A percentile compares a stretch with the other conserved stretches of the same genome.
phyloP scores from a whole-genome alignment of 805 yeast species.

The Wickerhamiella azymoides region DNA sequence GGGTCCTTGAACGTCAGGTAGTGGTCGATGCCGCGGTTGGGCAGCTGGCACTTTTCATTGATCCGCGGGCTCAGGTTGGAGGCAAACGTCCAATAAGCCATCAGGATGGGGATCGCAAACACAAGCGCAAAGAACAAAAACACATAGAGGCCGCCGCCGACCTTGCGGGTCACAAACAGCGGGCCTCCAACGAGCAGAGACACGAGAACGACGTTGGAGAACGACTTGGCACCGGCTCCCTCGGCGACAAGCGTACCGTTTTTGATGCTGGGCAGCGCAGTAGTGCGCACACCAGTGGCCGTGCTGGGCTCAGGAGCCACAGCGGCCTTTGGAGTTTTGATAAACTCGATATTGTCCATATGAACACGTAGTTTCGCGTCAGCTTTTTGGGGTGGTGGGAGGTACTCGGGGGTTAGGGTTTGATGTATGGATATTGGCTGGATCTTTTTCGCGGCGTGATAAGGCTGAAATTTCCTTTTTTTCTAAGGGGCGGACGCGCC shows the following conservation, averaged over 20 bases:
- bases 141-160: constrained; percentile 55
- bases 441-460: too few relatives aligned
- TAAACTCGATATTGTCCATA: constrained; percentile 32
- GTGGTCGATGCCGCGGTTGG: constrained; percentile 62
- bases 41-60: constrained; percentile 62
- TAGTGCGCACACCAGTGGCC: constrained; percentile 33
- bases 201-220: constrained; percentile 45
- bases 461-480: too few relatives aligned
- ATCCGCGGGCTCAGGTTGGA: constrained; percentile 71
- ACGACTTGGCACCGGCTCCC: constrained; percentile 72
- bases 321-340: constrained; percentile 45
- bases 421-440: too few relatives aligned
- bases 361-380: background rate
- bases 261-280: constrained; percentile 52
- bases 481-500: too few relatives aligned
- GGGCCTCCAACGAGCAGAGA: constrained; percentile 46
- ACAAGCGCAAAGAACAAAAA: constrained; percentile 47
- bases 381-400: background rate
- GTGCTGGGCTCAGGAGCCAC: constrained; percentile 30
- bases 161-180: constrained; percentile 42
- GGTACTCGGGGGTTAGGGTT: background rate
- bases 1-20: constrained; percentile 73
- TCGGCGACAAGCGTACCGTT: constrained; percentile 86
- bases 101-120: constrained; percentile 51
- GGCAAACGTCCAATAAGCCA: constrained; percentile 70